Evolutionary conservation across 1,139 yeast species (phyloP).

Genomic region (Yamadazyma taylorii): DNA sequence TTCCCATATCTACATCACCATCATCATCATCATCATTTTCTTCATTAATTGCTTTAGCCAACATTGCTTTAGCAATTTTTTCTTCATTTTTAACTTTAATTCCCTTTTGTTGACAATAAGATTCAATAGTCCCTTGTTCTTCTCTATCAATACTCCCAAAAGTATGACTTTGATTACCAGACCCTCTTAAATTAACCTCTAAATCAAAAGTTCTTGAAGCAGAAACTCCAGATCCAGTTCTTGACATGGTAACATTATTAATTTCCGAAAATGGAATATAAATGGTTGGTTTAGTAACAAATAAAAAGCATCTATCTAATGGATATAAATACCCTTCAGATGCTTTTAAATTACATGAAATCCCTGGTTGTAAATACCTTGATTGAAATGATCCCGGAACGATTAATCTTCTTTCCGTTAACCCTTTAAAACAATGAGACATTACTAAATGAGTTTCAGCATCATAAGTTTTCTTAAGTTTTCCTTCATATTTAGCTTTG

Average conservation of each 20-base stretch:
- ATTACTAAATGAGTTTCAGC: slow-evolving; percentile 83
- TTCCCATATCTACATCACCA: slow-evolving; percentile 68
- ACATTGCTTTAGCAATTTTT: slow-evolving; percentile 77
- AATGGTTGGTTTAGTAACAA: slow-evolving; percentile 92
- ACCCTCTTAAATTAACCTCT: slow-evolving; percentile 69
- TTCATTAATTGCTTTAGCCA: slow-evolving; percentile 74
- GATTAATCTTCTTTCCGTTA: slow-evolving; percentile 81
- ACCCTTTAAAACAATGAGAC: slow-evolving; percentile 86
- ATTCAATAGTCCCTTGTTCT: slow-evolving; percentile 80
- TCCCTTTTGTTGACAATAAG: slow-evolving; percentile 74
- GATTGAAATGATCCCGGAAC: slow-evolving; percentile 86
- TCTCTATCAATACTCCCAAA: slow-evolving; percentile 90
- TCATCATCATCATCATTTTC: slow-evolving; percentile 56
- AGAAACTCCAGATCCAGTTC: slow-evolving; percentile 79
- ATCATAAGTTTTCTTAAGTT: slow-evolving; percentile 76
- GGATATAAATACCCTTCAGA: slow-evolving; percentile 93
- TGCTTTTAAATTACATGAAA: slow-evolving; percentile 90
- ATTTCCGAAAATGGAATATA: slow-evolving; percentile 88
- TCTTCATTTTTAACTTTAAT: slow-evolving; percentile 85
- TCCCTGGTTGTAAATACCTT: slow-evolving; percentile 74
- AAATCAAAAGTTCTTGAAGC: slow-evolving; percentile 92
- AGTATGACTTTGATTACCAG: slow-evolving; percentile 65
- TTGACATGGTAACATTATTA: slow-evolving; percentile 73
- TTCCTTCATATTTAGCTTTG: slow-evolving; percentile 71
- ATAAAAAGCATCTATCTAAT: slow-evolving; percentile 84